These are phyloP conservation scores for Chiua virens DNA, from an alignment of 768 basidiomycete genomes.

Conservation along the genomic window DNA sequence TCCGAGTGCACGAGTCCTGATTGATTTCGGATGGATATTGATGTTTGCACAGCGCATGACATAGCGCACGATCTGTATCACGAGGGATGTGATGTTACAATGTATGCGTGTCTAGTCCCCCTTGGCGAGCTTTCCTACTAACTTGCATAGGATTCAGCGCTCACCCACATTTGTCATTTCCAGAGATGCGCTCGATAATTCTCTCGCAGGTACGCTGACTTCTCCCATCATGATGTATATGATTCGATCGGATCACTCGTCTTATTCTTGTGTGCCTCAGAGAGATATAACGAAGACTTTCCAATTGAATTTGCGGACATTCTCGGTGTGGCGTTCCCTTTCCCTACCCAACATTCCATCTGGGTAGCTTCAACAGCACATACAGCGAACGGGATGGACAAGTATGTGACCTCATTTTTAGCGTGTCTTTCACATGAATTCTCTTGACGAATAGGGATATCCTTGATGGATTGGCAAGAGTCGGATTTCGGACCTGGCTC, in stretches of 20 bases:
- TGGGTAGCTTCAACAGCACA: background rate
- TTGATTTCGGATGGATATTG: background rate
- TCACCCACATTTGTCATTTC: constrained; percentile 31
- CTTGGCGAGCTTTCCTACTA: constrained; percentile 30
- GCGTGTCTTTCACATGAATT: background rate
- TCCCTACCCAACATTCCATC: constrained; percentile 15
- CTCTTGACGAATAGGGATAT: constrained; percentile 30
- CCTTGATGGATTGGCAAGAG: constrained; percentile 34
- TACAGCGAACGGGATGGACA: constrained; percentile 21
- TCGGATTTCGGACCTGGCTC: constrained; percentile 38
- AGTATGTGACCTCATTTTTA: constrained; percentile 6
- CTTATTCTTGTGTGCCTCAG: constrained; percentile 1
- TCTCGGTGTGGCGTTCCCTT: constrained; percentile 23
- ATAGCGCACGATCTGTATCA: constrained; percentile 36
- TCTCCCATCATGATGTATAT: background rate
- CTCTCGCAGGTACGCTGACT: constrained; percentile 13
- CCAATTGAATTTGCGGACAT: constrained; percentile 28
- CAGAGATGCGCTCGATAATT: background rate
- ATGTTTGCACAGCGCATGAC: constrained; percentile 32
- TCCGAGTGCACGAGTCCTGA: constrained; percentile 14
- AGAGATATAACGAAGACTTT: constrained; percentile 27
- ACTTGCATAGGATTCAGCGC: constrained; percentile 23
- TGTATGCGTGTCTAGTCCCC: constrained; percentile 10
- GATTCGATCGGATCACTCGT: background rate
- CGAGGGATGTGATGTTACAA: constrained; percentile 29